Conservation (phyloP, 768 basidiomycete genomes). For the Phaeolepiota aurea region DNA sequence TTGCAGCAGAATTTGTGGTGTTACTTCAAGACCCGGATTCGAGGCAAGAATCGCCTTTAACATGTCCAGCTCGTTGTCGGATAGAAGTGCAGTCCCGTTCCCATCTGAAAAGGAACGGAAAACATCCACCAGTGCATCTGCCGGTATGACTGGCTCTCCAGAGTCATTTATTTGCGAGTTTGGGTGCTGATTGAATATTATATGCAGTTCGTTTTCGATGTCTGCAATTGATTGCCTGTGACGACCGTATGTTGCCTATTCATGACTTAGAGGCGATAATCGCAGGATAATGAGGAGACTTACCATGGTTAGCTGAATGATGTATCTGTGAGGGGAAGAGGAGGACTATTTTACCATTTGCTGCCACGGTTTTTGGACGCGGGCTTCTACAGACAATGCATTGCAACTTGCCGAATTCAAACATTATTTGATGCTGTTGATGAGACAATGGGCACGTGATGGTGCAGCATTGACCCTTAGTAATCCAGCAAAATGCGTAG, state of each 20-base stretch:
- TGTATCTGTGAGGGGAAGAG: slow-evolving; percentile 4
- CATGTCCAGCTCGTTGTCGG: slow-evolving; percentile 50
- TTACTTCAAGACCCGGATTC: slow-evolving; percentile 60
- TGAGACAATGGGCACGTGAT: slow-evolving; percentile 6
- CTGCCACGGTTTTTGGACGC: slow-evolving; percentile 5
- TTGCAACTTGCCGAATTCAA: slow-evolving; percentile 7
- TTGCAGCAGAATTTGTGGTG: slow-evolving; percentile 53
- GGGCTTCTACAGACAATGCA: slow-evolving; percentile 3
- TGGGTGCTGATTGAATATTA: slow-evolving; percentile 61
- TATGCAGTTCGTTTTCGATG: slow-evolving; percentile 60
- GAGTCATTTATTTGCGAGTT: slow-evolving; percentile 47
- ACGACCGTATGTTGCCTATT: slow-evolving; percentile 35
- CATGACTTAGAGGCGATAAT: slow-evolving; percentile 1
- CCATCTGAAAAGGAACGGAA: slow-evolving; percentile 54
- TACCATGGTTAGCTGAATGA: slow-evolving; percentile 14
- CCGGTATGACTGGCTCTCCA: slow-evolving; percentile 61
- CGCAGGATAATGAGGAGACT: slow-evolving; percentile 2
- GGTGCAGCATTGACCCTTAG: too few species aligned
- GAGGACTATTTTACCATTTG: slow-evolving; percentile 14
- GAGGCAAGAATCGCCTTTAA: slow-evolving; percentile 47
- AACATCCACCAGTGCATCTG: slow-evolving; percentile 61
- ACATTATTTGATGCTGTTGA: slow-evolving; percentile 3
- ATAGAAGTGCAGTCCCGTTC: slow-evolving; percentile 55
- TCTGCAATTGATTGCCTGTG: slow-evolving; percentile 64
- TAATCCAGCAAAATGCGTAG: too few species aligned